Evolutionary conservation across 106 monocot genomes (phyloP).

Genomic region (Apostasia ramifera): DNA sequence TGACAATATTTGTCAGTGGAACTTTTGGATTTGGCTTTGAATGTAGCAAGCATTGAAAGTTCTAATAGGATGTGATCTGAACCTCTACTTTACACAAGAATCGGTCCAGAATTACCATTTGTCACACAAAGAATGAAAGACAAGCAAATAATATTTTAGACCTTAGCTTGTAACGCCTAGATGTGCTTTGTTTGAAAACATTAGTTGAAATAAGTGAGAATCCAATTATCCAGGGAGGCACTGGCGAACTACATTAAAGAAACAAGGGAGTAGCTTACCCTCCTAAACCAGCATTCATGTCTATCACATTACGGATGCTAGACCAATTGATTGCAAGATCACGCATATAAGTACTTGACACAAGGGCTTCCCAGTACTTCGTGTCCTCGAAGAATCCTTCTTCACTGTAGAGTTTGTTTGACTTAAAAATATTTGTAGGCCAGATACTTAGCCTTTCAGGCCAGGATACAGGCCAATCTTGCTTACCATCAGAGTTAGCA

Average conservation of each 20-base stretch:
- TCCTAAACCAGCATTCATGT: conserved; percentile 91
- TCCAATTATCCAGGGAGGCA: not conserved
- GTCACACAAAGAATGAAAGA: too few relatives aligned
- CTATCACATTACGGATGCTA: conserved; percentile 80
- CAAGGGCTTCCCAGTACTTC: conserved; percentile 57
- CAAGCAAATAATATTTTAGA: too few relatives aligned
- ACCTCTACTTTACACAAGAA: too few relatives aligned
- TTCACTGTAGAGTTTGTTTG: conserved; percentile 5
- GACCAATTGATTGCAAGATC: conserved; percentile 71
- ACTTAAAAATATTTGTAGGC: conserved; percentile 28
- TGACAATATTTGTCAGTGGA: too few relatives aligned
- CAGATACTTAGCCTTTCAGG: conserved; percentile 55
- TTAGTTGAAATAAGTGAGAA: not conserved
- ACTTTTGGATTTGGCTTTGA: too few relatives aligned
- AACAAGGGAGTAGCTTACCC: conserved; percentile 38
- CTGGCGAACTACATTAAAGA: not conserved
- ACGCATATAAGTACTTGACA: conserved; percentile 39
- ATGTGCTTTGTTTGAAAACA: too few relatives aligned
- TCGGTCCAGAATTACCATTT: too few relatives aligned
- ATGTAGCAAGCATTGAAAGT: too few relatives aligned
- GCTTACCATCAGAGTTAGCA: conserved; percentile 17
- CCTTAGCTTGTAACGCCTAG: too few relatives aligned
- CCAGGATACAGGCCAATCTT: conserved; percentile 60
- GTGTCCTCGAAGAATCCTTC: conserved; percentile 41
- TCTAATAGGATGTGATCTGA: too few relatives aligned